Evolutionary conservation across 495 filamentous ascomycete species (phyloP).

Genomic region (Tuber microsphaerosporum): DNA sequence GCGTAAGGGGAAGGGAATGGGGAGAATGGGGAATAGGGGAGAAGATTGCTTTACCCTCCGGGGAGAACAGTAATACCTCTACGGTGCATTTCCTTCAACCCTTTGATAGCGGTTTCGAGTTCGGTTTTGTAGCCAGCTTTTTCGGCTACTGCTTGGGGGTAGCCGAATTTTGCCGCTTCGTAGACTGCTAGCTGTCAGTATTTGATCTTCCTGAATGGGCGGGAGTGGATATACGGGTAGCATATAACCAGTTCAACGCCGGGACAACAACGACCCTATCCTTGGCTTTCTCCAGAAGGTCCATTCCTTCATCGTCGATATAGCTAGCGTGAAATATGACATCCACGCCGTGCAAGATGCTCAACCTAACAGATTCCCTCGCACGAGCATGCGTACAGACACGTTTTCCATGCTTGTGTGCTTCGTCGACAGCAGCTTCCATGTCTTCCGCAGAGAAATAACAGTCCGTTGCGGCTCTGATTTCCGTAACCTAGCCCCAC

Average conservation of each 20-base stretch:
- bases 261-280: constrained; percentile 48
- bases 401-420: constrained; percentile 45
- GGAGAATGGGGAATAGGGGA: background rate
- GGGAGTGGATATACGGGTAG: constrained; percentile 30
- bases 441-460: constrained; percentile 50
- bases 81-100: constrained; percentile 48
- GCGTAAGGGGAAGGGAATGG: background rate
- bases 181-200: constrained; percentile 29
- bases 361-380: constrained; percentile 48
- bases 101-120: constrained; percentile 45
- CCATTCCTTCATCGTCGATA: constrained; percentile 49
- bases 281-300: constrained; percentile 48
- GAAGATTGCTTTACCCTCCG: constrained; percentile 32
- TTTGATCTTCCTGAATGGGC: background rate
- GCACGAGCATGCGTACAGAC: constrained; percentile 51
- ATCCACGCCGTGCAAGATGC: constrained; percentile 48
- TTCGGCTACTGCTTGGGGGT: constrained; percentile 46
- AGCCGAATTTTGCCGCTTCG: constrained; percentile 48
- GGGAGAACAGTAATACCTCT: constrained; percentile 49
- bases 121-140: constrained; percentile 48
- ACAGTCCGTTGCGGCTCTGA: constrained; percentile 47
- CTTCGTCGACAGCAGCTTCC: constrained; percentile 50
- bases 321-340: constrained; percentile 52
- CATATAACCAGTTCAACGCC: constrained; percentile 48
- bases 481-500: constrained; percentile 43